Percentiles rank a stretch among this genome's conserved stretches.
Evolutionary conservation across 108 stramenopile species (phyloP).

Genomic region (Craspedostauros australis): DNA sequence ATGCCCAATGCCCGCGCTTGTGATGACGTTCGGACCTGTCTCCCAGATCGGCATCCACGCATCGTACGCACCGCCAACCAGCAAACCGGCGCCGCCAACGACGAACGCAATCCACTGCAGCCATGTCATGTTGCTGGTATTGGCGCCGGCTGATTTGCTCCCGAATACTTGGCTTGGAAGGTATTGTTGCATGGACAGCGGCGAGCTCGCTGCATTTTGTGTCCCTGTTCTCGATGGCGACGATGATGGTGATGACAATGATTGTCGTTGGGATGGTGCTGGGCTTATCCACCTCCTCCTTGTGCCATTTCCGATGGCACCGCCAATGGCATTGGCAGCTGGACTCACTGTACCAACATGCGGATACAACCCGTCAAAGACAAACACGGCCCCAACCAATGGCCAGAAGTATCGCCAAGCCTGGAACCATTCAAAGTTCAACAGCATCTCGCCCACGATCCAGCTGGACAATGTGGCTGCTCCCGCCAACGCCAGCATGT

Average conservation of each 20-base stretch:
- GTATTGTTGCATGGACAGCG: too few relatives aligned
- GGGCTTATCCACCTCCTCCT: not conserved
- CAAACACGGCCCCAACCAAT: slow-evolving; percentile 46
- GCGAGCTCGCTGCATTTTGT: slow-evolving; percentile 38
- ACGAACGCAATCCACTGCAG: slow-evolving; percentile 6
- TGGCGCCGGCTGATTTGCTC: slow-evolving; percentile 26
- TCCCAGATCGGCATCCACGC: slow-evolving; percentile 27
- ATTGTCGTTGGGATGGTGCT: not conserved
- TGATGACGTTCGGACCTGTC: slow-evolving; percentile 24
- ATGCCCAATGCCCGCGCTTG: slow-evolving; percentile 24
- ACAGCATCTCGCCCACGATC: slow-evolving; percentile 1
- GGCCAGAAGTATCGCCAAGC: slow-evolving; percentile 24
- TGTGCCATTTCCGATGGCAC: not conserved
- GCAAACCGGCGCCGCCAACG: slow-evolving; percentile 44
- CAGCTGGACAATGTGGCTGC: too few relatives aligned
- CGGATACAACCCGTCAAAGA: slow-evolving; percentile 47
- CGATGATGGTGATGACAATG: not conserved
- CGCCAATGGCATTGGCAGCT: slow-evolving; percentile 10
- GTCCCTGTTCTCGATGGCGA: not conserved
- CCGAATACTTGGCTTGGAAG: slow-evolving; percentile 50
- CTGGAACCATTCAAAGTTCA: slow-evolving; percentile 23
- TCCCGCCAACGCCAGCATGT: too few relatives aligned
- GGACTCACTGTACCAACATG: too few relatives aligned
- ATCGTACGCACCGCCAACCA: slow-evolving; percentile 44
- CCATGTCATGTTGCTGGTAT: not conserved